Conservation (phyloP, 768 basidiomycete genomes). For the Boletus sp. region DNA sequence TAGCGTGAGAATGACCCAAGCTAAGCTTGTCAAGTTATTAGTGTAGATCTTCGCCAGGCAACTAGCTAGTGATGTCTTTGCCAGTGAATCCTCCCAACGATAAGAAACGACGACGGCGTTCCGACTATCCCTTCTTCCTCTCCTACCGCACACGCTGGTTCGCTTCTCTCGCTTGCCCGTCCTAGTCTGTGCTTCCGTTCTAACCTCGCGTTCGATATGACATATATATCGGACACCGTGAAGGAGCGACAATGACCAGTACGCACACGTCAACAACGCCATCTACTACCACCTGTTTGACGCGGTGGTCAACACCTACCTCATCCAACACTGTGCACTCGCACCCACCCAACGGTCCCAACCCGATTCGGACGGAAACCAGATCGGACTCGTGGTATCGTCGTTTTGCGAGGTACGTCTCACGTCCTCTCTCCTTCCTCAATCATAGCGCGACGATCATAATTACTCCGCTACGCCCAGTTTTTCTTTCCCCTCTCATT, state of each 20-base stretch:
- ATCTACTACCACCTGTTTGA: slow-evolving; percentile 83
- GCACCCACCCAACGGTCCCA: slow-evolving; percentile 48
- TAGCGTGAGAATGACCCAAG: too few relatives aligned
- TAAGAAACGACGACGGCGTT: slow-evolving; percentile 42
- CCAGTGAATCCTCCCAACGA: slow-evolving; percentile 1
- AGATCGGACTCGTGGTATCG: slow-evolving; percentile 76
- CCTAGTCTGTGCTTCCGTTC: neutral
- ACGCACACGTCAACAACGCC: slow-evolving; percentile 78
- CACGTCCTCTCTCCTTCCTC: too few relatives aligned
- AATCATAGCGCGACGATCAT: neutral
- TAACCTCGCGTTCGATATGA: slow-evolving; percentile 4
- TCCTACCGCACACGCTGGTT: slow-evolving; percentile 72
- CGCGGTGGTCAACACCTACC: slow-evolving; percentile 77
- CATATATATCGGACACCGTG: neutral
- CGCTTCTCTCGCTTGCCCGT: slow-evolving; percentile 4
- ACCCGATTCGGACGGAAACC: slow-evolving; percentile 31
- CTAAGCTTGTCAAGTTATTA: too few relatives aligned
- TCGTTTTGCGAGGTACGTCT: slow-evolving; percentile 63
- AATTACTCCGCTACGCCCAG: slow-evolving; percentile 28
- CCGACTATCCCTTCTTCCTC: slow-evolving; percentile 60
- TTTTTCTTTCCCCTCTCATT: slow-evolving; percentile 76
- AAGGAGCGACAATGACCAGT: slow-evolving; percentile 89
- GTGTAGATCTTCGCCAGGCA: too few relatives aligned
- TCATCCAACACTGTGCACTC: slow-evolving; percentile 62
- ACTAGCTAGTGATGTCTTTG: neutral